A percentile compares a stretch with the other conserved stretches of the same genome.
phyloP scores from a whole-genome alignment of 2,329 filamentous ascomycete genomes.

The Fusarium pilosicola region DNA sequence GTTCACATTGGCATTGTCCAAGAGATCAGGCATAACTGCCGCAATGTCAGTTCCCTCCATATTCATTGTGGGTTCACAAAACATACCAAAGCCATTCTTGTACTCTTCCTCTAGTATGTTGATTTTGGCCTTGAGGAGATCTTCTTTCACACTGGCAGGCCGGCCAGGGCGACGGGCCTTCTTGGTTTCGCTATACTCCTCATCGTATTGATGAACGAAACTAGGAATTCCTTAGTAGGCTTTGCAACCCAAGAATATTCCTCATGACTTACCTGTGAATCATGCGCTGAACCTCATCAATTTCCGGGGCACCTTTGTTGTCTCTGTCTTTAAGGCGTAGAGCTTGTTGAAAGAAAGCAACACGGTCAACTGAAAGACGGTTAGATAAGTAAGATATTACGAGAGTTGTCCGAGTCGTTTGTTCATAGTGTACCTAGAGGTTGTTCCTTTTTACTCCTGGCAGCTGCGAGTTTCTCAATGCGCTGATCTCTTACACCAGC shows the following conservation, averaged over 20 bases:
- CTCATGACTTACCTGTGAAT: constrained; percentile 65
- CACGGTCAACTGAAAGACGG: constrained; percentile 49
- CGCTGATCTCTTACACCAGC: constrained; percentile 85
- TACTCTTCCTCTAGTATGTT: constrained; percentile 81
- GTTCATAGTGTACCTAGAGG: constrained; percentile 68
- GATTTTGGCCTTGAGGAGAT: constrained; percentile 77
- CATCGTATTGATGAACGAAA: constrained; percentile 74
- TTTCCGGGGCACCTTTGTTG: constrained; percentile 61
- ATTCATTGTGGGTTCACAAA: background rate
- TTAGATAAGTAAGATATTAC: constrained; percentile 8
- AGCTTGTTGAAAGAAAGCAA: constrained; percentile 74
- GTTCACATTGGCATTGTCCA: constrained; percentile 70
- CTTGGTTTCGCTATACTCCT: constrained; percentile 73
- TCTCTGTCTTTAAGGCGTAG: constrained; percentile 59
- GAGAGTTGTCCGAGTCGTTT: background rate
- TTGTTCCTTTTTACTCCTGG: constrained; percentile 78
- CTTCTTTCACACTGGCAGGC: constrained; percentile 80
- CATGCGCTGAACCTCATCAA: constrained; percentile 67
- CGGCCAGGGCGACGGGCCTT: constrained; percentile 80
- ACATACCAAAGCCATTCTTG: constrained; percentile 81
- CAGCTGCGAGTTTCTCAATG: constrained; percentile 75
- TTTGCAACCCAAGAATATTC: background rate
- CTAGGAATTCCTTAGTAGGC: constrained; percentile 48
- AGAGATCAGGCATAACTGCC: constrained; percentile 78
- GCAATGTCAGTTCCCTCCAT: constrained; percentile 25